Conservation (phyloP, 805 yeast species). For the Millerozyma acaciae region DNA sequence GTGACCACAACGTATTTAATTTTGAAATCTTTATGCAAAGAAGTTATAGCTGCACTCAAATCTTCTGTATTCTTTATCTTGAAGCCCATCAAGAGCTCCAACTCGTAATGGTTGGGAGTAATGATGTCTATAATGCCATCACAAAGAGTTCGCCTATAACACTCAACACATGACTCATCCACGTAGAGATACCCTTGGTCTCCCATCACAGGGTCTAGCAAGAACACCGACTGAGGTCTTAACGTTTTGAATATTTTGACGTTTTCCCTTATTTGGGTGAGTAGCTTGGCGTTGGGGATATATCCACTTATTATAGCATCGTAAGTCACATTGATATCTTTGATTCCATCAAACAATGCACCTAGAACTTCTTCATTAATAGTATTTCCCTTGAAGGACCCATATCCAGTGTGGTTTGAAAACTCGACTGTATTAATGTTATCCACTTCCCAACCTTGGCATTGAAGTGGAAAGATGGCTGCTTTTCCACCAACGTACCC, state of each 20-base stretch:
- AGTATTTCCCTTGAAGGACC: slow-evolving; percentile 56
- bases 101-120: slow-evolving; percentile 90
- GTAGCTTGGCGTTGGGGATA: slow-evolving; percentile 53
- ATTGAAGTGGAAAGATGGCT: slow-evolving; percentile 83
- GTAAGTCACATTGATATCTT: slow-evolving; percentile 40
- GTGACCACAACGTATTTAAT: slow-evolving; percentile 67
- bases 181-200: slow-evolving; percentile 73
- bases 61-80: slow-evolving; percentile 37
- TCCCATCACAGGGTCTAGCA: slow-evolving; percentile 79
- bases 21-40: slow-evolving; percentile 45
- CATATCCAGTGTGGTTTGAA: slow-evolving; percentile 92
- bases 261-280: slow-evolving; percentile 31
- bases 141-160: slow-evolving; percentile 40
- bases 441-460: slow-evolving; percentile 90
- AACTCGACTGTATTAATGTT: slow-evolving; percentile 82
- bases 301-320: slow-evolving; percentile 65
- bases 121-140: slow-evolving; percentile 64
- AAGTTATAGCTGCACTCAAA: slow-evolving; percentile 44
- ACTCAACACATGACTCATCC: slow-evolving; percentile 39
- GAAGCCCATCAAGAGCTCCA: slow-evolving; percentile 62
- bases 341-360: slow-evolving; percentile 54
- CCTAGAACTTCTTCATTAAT: slow-evolving; percentile 43
- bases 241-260: slow-evolving; percentile 32
- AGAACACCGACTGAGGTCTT: slow-evolving; percentile 42
- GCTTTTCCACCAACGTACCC: slow-evolving; percentile 95